Base-by-base conservation (phyloP, 306 rosid species). In the Cucurbita maxima region DNA sequence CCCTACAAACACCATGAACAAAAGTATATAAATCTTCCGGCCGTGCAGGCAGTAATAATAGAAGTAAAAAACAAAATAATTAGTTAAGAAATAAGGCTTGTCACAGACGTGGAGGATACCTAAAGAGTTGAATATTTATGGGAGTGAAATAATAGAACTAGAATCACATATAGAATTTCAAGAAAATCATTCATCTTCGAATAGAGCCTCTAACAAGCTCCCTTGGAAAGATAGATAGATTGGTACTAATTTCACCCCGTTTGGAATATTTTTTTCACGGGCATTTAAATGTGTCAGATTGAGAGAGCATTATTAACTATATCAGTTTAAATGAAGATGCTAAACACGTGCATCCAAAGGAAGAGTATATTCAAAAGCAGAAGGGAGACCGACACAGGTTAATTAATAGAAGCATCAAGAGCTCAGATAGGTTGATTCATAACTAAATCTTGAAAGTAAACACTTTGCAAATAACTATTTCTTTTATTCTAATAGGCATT, bases 1-100 rank as follows among this genome's bases (percentile, higher is more conserved):
- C 97, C 97, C 98, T 93, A 84, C 82, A 85, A 75, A 60, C 64
- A 68, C 73, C 57, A 47, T 25, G 11, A 43, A 68, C 53, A 18
- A n/a, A 38, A 63, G 12, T 66, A 43, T 44, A 43, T 66, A 12
- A 44, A 66, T 43, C 36, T 43, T 66, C 50, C 3, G 18, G 20
- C 30, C 13, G 57, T 68, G 43, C 41, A 47, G 43, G 12, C 53
- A 47, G 7, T 19, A 68, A 47, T 7, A 68, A 22, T 61, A 8
- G 10, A 38, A 60, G 12, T 60, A 60, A 34, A 6, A 12, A 44
- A 18, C 37, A 10, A 66, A 66, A 66, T 5, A 19, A 25, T 2
- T 19, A 5, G 73, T 45, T 43, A 22, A 18, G 56, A 45, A 67
- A 47, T 47, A 47, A 67, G 73, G 40, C 56, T 67, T 19, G 25